These are phyloP conservation scores for Lathyrus aphaca DNA, from an alignment of 306 rosid species.

Conservation along the genomic window DNA sequence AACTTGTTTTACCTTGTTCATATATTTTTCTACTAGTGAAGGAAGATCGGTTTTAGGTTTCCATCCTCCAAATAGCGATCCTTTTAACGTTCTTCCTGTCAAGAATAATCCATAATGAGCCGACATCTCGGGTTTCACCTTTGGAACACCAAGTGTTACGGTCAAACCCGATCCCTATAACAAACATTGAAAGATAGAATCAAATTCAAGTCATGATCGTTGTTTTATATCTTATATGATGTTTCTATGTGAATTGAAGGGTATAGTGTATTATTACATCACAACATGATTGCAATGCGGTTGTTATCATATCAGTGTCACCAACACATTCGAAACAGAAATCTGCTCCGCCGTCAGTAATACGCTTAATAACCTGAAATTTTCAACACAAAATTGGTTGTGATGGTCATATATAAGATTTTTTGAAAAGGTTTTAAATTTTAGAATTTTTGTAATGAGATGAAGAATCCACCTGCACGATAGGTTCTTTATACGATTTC, in stretches of 20 bases:
- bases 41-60: constrained; percentile 95
- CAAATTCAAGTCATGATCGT: not conserved
- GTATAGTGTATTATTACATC: constrained; percentile 62
- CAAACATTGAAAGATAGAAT: constrained; percentile 27
- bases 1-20: constrained; percentile 63
- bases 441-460: constrained; percentile 19
- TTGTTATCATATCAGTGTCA: constrained; percentile 82
- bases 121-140: constrained; percentile 74
- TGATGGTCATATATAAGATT: not conserved
- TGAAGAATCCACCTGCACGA: constrained; percentile 64
- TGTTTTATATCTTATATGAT: not conserved
- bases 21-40: constrained; percentile 80
- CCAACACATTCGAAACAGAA: constrained; percentile 93
- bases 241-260: constrained; percentile 6
- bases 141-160: constrained; percentile 93
- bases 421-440: constrained; percentile 13
- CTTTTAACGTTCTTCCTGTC: constrained; percentile 86
- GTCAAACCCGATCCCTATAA: constrained; percentile 90
- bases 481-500: constrained; percentile 62
- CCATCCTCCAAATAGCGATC: constrained; percentile 95
- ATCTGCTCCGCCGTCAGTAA: constrained; percentile 95
- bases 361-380: constrained; percentile 70
- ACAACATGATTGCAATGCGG: constrained; percentile 91
- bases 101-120: constrained; percentile 80
- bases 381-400: constrained; percentile 29